These are phyloP conservation scores for Hemisphaericaspora xylanilytica DNA, from an alignment of 1,139 yeast genomes.

Conservation along the genomic window DNA sequence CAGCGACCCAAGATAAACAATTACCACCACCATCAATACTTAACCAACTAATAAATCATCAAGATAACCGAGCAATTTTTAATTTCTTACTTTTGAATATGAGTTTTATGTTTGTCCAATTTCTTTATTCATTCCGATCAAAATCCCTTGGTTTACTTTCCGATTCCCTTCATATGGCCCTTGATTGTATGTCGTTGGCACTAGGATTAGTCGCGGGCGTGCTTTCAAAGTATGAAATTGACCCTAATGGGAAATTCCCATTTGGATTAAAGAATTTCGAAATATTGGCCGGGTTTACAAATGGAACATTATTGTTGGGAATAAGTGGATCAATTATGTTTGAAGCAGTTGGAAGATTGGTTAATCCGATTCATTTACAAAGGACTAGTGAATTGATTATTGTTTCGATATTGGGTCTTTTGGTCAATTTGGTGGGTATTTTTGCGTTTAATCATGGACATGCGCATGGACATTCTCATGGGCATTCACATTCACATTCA, in stretches of 20 bases:
- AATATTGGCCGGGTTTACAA: constrained; percentile 91
- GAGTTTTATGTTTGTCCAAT: constrained; percentile 90
- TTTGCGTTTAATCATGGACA: constrained; percentile 91
- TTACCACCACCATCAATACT: constrained; percentile 18
- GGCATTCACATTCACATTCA: constrained; percentile 22
- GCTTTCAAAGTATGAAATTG: constrained; percentile 42
- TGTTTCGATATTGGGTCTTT: constrained; percentile 78
- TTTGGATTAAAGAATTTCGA: constrained; percentile 85
- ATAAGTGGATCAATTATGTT: constrained; percentile 85
- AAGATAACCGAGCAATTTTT: constrained; percentile 86
- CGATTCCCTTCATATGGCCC: constrained; percentile 93
- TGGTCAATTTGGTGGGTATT: constrained; percentile 88
- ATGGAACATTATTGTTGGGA: constrained; percentile 83
- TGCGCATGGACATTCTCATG: constrained; percentile 29
- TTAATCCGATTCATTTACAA: constrained; percentile 72
- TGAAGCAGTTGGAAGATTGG: constrained; percentile 80
- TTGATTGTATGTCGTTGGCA: constrained; percentile 87
- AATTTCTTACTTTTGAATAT: constrained; percentile 82
- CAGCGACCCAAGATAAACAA: background rate
- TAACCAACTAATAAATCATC: constrained; percentile 50
- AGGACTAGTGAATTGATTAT: constrained; percentile 82
- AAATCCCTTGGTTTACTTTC: constrained; percentile 88
- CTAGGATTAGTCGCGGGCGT: constrained; percentile 87
- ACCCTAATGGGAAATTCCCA: constrained; percentile 71
- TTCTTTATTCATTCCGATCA: constrained; percentile 86